phyloP scores from a whole-genome alignment of 495 filamentous ascomycete species.

The Lasiosphaeria miniovina region DNA sequence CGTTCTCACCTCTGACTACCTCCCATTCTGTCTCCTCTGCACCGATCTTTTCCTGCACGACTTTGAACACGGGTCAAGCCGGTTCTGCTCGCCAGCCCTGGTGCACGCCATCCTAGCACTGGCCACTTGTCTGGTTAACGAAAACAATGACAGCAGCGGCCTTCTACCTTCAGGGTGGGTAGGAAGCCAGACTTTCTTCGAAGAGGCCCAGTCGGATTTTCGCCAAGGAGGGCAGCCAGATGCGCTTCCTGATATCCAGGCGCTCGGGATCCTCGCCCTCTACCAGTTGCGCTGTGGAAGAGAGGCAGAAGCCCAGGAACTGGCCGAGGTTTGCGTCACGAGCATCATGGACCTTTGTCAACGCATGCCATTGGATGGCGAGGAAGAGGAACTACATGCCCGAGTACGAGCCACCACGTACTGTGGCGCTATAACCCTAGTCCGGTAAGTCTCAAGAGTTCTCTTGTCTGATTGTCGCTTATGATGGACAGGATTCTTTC shows the following conservation, averaged over 20 bases:
- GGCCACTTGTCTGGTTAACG: conserved; percentile 7
- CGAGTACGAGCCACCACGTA: conserved; percentile 3
- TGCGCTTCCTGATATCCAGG: conserved; percentile 6
- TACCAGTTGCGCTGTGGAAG: conserved; percentile 7
- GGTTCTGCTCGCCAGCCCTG: conserved; percentile 4
- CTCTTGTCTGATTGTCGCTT: neutral
- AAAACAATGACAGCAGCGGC: conserved; percentile 1
- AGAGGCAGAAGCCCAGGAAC: conserved; percentile 5
- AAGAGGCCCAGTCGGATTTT: neutral
- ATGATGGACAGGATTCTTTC: neutral
- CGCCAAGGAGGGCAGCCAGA: neutral
- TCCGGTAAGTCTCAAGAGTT: conserved; percentile 1
- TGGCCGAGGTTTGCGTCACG: conserved; percentile 1
- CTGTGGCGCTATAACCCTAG: conserved; percentile 7
- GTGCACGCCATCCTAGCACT: conserved; percentile 12
- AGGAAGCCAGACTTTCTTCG: conserved; percentile 3
- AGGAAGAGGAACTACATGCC: neutral
- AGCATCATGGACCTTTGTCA: conserved; percentile 2
- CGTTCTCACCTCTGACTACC: conserved; percentile 10
- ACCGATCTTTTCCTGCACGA: conserved; percentile 10
- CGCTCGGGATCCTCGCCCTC: conserved; percentile 7
- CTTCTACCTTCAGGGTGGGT: conserved; percentile 10
- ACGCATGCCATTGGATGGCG: neutral
- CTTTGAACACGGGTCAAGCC: conserved; percentile 1
- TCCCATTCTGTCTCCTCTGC: conserved; percentile 11